Evolutionary conservation across 805 yeast species (phyloP), one percentile per base, ranked within the genome.

Genomic region (Saturnispora hagleri): DNA sequence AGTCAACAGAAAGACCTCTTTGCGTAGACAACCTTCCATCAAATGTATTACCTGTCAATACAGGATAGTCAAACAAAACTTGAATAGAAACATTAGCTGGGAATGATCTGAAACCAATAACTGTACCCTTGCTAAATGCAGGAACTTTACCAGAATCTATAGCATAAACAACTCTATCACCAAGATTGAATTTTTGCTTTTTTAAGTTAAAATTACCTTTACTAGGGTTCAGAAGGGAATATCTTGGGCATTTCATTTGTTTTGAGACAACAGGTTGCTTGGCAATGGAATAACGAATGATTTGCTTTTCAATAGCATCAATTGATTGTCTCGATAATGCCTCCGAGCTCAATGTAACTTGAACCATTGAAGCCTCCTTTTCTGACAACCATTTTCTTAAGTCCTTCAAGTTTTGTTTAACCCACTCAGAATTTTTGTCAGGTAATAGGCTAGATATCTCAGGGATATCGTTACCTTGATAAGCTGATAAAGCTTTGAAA

Each of bases 111-210:
- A 77, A 72, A 8, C 86, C 84, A 47, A 87, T 84, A 51, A 93
- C 95, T 1, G 97, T 89, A 65, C 99, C 99, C 61, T 85, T 85
- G 26, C 87, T 76, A 63, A 85, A 89, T 52, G 83, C 69, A 27
- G 97, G 96, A 15, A 90, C 96, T 62, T 87, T 89, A 48, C 98
- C 98, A 24, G 86, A 81, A 59, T 83, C 86, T 59, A 85, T 84
- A 22, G 89, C 86, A 58, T 87, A 89, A 24, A 86, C 77, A 31
- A 93, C 88, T 55, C 99, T 79, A 62, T 93, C 97, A 60, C 99
- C 99, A 22, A 93, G 73, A 28, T 77, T 75, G 64, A 93, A 93
- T 45, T 74, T 69, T 70, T 93, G 99, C 41, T 76, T 74, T 51
- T 84, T 78, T 58, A 93, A 74, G 57, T 81, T 73, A 60, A 84